Percentiles rank a stretch among this genome's conserved stretches.
Conservation (phyloP, 2,329 filamentous ascomycete genomes). For the Colletotrichum sp. region DNA sequence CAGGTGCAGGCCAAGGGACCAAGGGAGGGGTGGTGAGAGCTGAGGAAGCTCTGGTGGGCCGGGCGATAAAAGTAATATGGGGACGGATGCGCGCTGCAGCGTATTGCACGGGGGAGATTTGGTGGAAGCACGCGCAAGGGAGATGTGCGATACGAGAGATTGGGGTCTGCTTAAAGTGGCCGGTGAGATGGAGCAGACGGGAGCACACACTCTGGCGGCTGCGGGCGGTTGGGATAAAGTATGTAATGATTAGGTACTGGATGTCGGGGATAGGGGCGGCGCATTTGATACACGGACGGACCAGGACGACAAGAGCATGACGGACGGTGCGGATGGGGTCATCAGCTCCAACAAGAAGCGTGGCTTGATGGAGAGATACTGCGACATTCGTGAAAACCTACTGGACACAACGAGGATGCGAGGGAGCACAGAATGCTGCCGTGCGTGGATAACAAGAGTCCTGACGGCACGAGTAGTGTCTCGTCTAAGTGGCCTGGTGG, state of each 20-base stretch:
- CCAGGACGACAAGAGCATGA: background rate
- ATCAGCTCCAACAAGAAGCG: background rate
- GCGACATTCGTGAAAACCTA: background rate
- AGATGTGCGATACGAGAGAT: background rate
- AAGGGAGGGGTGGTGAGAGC: background rate
- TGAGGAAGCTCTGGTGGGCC: conserved; percentile 2
- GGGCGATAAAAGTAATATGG: background rate
- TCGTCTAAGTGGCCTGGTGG: background rate
- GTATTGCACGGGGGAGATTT: background rate
- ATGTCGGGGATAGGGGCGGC: background rate
- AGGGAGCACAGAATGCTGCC: background rate
- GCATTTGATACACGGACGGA: background rate
- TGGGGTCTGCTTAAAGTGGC: background rate
- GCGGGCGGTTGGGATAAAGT: background rate
- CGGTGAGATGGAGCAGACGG: background rate
- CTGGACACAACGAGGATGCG: background rate
- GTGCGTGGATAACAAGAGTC: background rate
- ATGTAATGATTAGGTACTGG: conserved; percentile 1
- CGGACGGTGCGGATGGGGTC: background rate
- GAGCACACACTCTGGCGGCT: background rate
- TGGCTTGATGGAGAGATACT: background rate
- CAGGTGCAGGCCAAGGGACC: background rate
- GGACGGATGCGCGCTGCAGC: background rate
- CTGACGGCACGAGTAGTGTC: background rate
- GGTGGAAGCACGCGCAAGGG: background rate